These are phyloP conservation scores for Lunularia cruciata DNA, from an alignment of 225 moss, liverwort and hornwort species.

Conservation along the genomic window DNA sequence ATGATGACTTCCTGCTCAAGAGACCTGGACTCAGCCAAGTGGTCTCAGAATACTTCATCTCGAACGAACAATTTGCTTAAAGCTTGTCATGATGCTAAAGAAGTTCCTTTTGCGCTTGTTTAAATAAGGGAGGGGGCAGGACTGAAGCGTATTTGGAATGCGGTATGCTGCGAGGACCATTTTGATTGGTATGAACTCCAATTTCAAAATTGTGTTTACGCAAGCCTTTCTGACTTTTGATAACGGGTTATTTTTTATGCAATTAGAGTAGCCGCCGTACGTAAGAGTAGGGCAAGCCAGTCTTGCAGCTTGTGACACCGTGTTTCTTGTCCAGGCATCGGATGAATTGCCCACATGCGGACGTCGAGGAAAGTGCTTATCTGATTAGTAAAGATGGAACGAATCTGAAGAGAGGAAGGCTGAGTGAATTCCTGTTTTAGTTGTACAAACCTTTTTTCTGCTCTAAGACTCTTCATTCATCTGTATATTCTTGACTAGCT, in stretches of 20 bases:
- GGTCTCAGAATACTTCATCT: no score
- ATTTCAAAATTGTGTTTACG: no score
- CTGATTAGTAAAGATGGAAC: slow-evolving; percentile 42
- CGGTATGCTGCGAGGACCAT: slow-evolving; percentile 55
- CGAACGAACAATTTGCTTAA: no score
- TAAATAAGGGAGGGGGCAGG: slow-evolving; percentile 56
- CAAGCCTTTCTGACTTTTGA: no score
- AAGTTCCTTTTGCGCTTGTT: background rate
- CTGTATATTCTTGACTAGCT: no score
- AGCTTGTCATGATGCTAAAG: no score
- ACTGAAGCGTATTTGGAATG: slow-evolving; percentile 51
- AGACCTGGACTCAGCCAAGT: no score
- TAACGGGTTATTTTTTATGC: no score
- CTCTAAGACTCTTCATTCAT: background rate
- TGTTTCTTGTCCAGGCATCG: slow-evolving; percentile 51
- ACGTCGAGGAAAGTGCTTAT: slow-evolving; percentile 49
- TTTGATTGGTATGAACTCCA: slow-evolving; percentile 42
- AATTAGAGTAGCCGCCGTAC: no score
- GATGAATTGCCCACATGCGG: slow-evolving; percentile 58
- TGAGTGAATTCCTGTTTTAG: slow-evolving; percentile 59
- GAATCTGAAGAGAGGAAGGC: slow-evolving; percentile 37
- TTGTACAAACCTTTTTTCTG: no score
- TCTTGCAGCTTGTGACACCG: background rate
- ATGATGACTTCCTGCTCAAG: no score
- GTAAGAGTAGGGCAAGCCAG: no score